These are phyloP conservation scores for Fusarium graminum DNA, from an alignment of 2,329 filamentous ascomycete genomes.

Conservation along the genomic window DNA sequence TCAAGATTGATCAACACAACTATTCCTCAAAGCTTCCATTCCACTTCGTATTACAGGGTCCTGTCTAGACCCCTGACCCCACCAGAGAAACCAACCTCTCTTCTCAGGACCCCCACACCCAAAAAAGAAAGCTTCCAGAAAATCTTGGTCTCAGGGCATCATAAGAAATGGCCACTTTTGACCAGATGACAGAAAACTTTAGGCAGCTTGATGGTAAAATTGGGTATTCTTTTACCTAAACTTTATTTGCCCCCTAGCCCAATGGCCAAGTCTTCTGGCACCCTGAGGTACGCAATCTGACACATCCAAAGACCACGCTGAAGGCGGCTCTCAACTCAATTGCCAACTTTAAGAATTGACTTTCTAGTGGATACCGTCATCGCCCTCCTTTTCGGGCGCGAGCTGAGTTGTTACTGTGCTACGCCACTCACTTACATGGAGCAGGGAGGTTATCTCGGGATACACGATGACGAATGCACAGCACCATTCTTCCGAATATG, in stretches of 20 bases:
- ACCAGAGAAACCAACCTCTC: conserved; percentile 26
- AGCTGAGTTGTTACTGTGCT: conserved; percentile 15
- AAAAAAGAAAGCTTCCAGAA: conserved; percentile 29
- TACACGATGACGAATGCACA: conserved; percentile 11
- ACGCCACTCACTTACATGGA: conserved; percentile 25
- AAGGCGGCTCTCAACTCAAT: neutral
- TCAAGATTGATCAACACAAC: conserved; percentile 9
- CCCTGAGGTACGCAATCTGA: neutral
- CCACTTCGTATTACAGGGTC: conserved; percentile 17
- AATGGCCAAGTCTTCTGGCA: too few relatives aligned
- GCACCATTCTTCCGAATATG: conserved; percentile 6
- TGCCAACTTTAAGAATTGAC: conserved; percentile 24
- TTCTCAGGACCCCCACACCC: conserved; percentile 9
- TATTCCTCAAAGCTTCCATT: conserved; percentile 16
- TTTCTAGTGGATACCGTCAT: conserved; percentile 5
- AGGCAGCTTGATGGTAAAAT: too few relatives aligned
- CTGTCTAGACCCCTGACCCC: conserved; percentile 18
- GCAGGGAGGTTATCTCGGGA: conserved; percentile 9
- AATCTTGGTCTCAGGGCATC: conserved; percentile 2
- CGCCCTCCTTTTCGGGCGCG: conserved; percentile 10
- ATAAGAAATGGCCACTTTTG: too few relatives aligned
- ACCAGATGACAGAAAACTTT: too few relatives aligned
- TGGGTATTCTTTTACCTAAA: too few relatives aligned
- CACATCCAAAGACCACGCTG: conserved; percentile 6
- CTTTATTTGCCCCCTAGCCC: too few relatives aligned